Percentiles rank a stretch among this genome's conserved stretches.
phyloP scores from a whole-genome alignment of 73 alveolate genomes.

The Symbiodinium natans region DNA sequence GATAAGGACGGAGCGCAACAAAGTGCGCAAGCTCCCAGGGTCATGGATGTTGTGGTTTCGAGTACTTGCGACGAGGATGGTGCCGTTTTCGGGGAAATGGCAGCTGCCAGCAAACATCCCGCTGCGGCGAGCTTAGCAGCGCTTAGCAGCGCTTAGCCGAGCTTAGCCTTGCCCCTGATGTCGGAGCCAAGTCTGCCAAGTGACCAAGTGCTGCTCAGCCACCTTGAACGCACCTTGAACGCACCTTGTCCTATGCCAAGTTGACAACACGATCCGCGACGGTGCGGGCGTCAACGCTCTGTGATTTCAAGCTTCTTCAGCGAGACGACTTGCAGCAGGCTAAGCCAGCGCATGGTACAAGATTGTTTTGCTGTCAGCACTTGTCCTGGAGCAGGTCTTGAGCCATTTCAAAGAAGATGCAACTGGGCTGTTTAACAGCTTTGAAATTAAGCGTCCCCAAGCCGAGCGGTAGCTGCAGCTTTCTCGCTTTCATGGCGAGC shows the following conservation, averaged over 20 bases:
- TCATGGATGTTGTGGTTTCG: no score
- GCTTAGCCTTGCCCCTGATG: no score
- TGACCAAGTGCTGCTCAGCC: no score
- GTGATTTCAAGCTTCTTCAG: conserved; percentile 52
- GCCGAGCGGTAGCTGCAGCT: background rate
- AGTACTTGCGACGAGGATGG: no score
- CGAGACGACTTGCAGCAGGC: conserved; percentile 64
- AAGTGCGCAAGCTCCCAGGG: no score
- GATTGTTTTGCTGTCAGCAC: no score
- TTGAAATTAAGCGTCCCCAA: background rate
- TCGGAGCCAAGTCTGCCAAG: no score
- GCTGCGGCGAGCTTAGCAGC: conserved; percentile 25
- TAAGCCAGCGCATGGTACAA: no score
- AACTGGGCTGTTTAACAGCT: background rate
- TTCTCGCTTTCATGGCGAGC: no score
- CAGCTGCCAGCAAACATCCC: conserved; percentile 25
- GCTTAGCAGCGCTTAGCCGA: no score
- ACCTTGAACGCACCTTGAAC: no score
- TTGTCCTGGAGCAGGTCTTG: conserved; percentile 14
- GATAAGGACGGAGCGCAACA: no score
- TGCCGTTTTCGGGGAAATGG: conserved; percentile 48
- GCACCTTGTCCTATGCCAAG: background rate
- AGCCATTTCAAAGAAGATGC: conserved; percentile 71
- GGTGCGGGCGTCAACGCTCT: conserved; percentile 53
- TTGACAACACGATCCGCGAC: conserved; percentile 42